phyloP scores from a whole-genome alignment of 2,329 filamentous ascomycete genomes.

The Trichoderma pleuroti region DNA sequence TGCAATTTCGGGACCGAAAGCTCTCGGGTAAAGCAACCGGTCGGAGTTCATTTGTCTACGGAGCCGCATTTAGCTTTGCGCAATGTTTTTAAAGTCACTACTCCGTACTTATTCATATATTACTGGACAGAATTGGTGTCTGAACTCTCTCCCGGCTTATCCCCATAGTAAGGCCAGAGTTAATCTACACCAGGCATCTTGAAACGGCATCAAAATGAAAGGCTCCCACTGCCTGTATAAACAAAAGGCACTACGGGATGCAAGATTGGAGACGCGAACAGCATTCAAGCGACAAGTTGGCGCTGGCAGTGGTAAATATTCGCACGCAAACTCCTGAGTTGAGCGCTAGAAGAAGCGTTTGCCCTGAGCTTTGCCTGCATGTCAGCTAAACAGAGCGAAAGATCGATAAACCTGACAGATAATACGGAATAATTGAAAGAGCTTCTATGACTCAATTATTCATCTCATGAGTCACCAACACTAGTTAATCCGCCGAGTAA shows the following conservation, averaged over 20 bases:
- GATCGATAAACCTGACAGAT: neutral
- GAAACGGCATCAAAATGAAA: neutral
- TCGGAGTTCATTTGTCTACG: neutral
- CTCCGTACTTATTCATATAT: no score
- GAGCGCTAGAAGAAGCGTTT: neutral
- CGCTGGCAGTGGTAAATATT: neutral
- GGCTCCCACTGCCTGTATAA: neutral
- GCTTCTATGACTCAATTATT: neutral
- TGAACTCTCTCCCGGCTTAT: neutral
- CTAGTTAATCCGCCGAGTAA: neutral
- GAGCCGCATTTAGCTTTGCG: neutral
- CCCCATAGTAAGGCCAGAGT: neutral
- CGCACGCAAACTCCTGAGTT: neutral
- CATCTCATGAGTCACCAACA: fast-evolving
- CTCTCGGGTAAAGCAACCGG: neutral
- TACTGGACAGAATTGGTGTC: neutral
- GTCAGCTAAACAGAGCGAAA: neutral
- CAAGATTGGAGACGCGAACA: no score
- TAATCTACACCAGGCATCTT: neutral
- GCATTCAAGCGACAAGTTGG: no score
- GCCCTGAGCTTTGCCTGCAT: neutral
- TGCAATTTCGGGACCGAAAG: conserved; percentile 5
- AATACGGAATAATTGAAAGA: neutral
- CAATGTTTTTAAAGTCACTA: no score
- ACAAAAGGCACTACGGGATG: no score